Percentiles rank a stretch among this genome's conserved stretches.
Evolutionary conservation across 1,284 basidiomycete genomes (phyloP).

Genomic region (Porodaedalea pini): DNA sequence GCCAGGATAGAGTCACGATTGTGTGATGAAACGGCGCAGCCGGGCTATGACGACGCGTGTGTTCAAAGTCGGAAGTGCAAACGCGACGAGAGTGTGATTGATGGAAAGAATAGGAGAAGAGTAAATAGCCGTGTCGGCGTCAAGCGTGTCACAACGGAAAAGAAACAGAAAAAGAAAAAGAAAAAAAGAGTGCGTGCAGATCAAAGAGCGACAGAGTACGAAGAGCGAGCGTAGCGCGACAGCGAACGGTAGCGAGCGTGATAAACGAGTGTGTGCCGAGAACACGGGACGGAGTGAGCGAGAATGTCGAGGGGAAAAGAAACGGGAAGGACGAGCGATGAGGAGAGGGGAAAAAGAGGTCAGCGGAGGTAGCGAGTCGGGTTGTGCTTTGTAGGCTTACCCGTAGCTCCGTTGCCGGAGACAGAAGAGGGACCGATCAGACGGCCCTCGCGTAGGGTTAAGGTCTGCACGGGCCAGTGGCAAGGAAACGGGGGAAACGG

Average conservation of each 20-base stretch:
- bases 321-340: neutral
- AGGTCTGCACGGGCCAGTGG: slow-evolving; percentile 2
- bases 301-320: neutral
- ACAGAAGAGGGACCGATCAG: slow-evolving; percentile 18
- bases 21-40: slow-evolving; percentile 18
- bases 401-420: slow-evolving; percentile 17
- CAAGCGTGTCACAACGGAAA: slow-evolving; percentile 10
- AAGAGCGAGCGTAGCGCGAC: slow-evolving; percentile 8
- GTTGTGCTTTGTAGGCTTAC: slow-evolving; percentile 17
- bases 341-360: slow-evolving; percentile 1
- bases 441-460: slow-evolving; percentile 7
- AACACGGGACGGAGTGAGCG: slow-evolving; percentile 5
- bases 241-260: slow-evolving; percentile 11
- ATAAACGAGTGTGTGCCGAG: slow-evolving; percentile 4
- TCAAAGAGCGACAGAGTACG: slow-evolving; percentile 12
- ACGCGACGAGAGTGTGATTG: slow-evolving; percentile 1
- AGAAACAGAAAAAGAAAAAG: neutral
- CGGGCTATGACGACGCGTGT: slow-evolving; percentile 14
- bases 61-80: slow-evolving; percentile 5
- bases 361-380: slow-evolving; percentile 5
- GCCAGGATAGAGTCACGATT: slow-evolving; percentile 1
- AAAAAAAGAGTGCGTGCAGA: slow-evolving; percentile 8
- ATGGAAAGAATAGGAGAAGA: slow-evolving; percentile 1
- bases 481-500: slow-evolving; percentile 16
- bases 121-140: slow-evolving; percentile 14